A percentile compares a stretch with the other conserved stretches of the same genome.
These are phyloP conservation scores for Trichopus zeylanicus DNA, from an alignment of 116 monocot genomes.

Conservation along the genomic window DNA sequence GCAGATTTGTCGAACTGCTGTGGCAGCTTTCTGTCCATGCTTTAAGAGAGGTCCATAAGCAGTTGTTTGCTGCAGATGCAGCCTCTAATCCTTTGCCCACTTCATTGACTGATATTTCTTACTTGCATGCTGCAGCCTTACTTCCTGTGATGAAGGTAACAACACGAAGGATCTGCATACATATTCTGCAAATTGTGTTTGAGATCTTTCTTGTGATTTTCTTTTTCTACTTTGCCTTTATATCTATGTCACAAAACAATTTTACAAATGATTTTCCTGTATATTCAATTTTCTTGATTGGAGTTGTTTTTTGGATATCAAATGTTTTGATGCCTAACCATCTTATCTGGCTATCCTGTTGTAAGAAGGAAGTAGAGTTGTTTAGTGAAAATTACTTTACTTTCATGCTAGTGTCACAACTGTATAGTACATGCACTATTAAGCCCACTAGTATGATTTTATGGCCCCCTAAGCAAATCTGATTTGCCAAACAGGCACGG, in stretches of 20 bases:
- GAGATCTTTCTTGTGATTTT: too few species aligned
- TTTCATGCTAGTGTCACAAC: background rate
- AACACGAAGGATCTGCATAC: background rate
- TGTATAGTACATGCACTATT: background rate
- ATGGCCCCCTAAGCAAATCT: background rate
- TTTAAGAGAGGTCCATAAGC: constrained; percentile 83
- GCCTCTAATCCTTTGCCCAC: constrained; percentile 83
- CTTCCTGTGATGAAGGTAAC: constrained; percentile 94
- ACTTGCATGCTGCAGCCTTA: constrained; percentile 87
- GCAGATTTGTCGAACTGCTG: constrained; percentile 98
- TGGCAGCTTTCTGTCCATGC: constrained; percentile 99
- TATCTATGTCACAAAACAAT: too few species aligned
- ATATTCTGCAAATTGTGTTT: too few species aligned
- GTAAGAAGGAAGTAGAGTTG: too few species aligned
- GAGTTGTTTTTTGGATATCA: too few species aligned
- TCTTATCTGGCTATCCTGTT: too few species aligned
- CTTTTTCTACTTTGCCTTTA: too few species aligned
- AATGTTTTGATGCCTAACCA: too few species aligned
- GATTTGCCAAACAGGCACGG: constrained; percentile 52
- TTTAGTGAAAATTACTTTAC: background rate
- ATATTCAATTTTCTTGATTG: too few species aligned
- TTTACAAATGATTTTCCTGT: too few species aligned
- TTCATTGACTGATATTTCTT: constrained; percentile 79
- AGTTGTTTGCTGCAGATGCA: constrained; percentile 79
- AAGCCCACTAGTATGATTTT: background rate